phyloP scores from a whole-genome alignment of 2,329 filamentous ascomycete species.

The Rhexocercosporidium sp. region DNA sequence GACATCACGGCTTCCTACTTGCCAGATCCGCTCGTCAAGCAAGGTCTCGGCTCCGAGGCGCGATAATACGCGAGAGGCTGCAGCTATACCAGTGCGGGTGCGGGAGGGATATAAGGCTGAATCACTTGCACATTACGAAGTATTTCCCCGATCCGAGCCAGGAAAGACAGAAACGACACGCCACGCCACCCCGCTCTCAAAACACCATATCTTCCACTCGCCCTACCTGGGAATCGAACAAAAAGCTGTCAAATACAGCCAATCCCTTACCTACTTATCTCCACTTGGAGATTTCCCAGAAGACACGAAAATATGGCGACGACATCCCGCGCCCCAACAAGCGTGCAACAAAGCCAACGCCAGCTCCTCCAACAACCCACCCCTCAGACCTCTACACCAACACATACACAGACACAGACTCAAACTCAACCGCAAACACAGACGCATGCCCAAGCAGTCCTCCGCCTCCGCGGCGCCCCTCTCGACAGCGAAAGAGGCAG shows the following conservation, averaged over 20 bases:
- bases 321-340: constrained; percentile 7
- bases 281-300: neutral
- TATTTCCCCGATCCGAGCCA: neutral
- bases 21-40: too few species aligned
- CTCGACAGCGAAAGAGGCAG: constrained; percentile 42
- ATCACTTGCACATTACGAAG: neutral
- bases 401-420: constrained; percentile 16
- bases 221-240: neutral
- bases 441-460: constrained; percentile 31
- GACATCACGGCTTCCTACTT: neutral
- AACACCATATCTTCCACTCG: neutral
- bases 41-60: neutral
- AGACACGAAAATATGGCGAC: constrained; percentile 2
- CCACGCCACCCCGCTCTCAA: neutral
- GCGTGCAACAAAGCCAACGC: constrained; percentile 14
- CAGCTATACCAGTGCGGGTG: neutral
- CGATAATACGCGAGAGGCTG: constrained; percentile 7
- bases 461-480: constrained; percentile 39
- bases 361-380: constrained; percentile 9
- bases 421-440: constrained; percentile 28
- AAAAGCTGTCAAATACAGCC: neutral
- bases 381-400: constrained; percentile 4
- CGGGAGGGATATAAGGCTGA: constrained; percentile 1
- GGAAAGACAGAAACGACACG: neutral
- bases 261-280: too few species aligned